Base-by-base conservation (phyloP, 371 early-diverging fungal species). In the Coemansia sp. region DNA sequence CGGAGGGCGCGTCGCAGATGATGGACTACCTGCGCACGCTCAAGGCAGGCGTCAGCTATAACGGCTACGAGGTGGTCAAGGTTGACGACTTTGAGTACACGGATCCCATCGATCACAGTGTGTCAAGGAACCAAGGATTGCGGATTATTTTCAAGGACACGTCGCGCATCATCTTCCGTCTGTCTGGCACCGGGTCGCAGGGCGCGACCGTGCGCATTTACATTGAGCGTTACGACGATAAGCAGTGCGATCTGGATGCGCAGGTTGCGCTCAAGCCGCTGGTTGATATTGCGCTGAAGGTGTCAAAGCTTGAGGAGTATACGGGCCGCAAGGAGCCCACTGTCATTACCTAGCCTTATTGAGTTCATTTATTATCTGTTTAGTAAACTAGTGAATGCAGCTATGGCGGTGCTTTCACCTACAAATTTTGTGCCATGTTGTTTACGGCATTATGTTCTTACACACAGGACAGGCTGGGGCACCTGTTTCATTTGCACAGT, bases 151-250 rank as follows among this genome's bases (percentile, higher is more conserved):
- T 97, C 76, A 80, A 80, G 39, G 95, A 97, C 75, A 90, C 91
- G 11, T 92, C 93, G 3, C 90, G 98, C 59, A 83, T 97, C 55
- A 86, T 98, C 51, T 90, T 94, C 80, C 90, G 98, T 35, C 80
- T 97, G 35, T 90, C 90, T 48, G 98, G 98, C 12, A 98, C 98
- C 2, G 98, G 98, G 14, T 91, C 92, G 7, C 90, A 92, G 60
- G 97, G 97, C 31, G 98, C 98, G 2, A 98, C 98, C 39, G 85
- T 98, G 41, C 90, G 98, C 65, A 81, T 98, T 31, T 98, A 98
- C 66, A 91, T 95, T 31, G 98, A 98, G 76, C 91, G 92, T 77
- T 97, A 94, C 69, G 83, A 92, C 62, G 60, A 79, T 4, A 67
- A 75, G 12, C 81, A 86, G 61, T 88, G 85, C 71, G 77, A 80